Base-by-base conservation (phyloP, 2,329 filamentous ascomycete species). In the Diaporthe amygdali region DNA sequence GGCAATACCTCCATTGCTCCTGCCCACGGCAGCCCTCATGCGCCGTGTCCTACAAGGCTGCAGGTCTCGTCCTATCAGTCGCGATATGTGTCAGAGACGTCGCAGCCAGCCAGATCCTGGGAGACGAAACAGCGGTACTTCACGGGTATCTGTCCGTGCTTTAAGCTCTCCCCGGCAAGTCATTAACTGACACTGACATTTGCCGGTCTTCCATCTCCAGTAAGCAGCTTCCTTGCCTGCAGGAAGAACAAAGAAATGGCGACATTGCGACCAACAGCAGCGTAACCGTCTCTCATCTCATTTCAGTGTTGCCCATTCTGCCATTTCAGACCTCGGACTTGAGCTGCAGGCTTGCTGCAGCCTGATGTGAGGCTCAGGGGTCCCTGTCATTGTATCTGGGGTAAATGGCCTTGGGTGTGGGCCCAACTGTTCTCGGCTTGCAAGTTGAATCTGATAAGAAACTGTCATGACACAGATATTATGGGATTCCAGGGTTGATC, bases 261-360 rank as follows among this genome's bases (percentile, higher is more conserved):
- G 59, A 37, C 41, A 34, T 37, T 12, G 6, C 41, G n/a, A 25
- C 34, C 39, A 22, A 15, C 17, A 27, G 39, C 41, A 49, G 41
- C 27, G 52, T 55, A n/a, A 51, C 20, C 52, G 15, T 22, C 27
- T 32, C 27, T 39, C 41, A 39, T 46, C n/a, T 51, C 27, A 30
- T 34, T 51, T 30, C 22, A 22, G n/a, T 15, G 46, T n/a, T 39
- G 34, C 25, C 34, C 34, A 64, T 32, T 46, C 44, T 17, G 49
- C 34, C 34, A 64, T 32, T 46, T 49, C 22, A 56, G 64, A 46
- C 30, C 22, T 51, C 32, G 12, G 49, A 66, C 27, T 46, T 54
- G 47, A 39, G 34, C 70, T 64, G 70, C 66, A 69, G 46, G 66
- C 59, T 52, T 41, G 15, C 61, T 72, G 66, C 56, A 64, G 67